These are phyloP conservation scores for Dioscorea zingiberensis DNA, from an alignment of 106 monocot species.

Conservation along the genomic window DNA sequence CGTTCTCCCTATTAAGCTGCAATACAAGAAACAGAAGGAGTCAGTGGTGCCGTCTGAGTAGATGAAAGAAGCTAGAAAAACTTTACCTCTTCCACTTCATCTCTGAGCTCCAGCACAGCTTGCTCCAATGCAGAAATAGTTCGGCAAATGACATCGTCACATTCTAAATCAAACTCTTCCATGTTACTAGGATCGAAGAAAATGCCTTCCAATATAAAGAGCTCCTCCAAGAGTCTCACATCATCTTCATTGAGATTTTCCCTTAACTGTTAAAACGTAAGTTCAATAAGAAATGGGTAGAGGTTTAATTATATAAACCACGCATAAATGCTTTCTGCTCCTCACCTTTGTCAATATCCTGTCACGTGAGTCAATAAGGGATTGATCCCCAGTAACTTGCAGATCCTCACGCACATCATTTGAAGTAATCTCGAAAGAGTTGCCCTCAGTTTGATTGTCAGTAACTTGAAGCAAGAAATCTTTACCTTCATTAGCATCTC, in stretches of 20 bases:
- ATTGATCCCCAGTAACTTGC: neutral
- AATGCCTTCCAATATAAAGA: slow-evolving; percentile 42
- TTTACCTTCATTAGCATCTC: slow-evolving; percentile 6
- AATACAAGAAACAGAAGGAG: neutral
- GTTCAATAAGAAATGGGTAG: neutral
- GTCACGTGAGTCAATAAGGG: neutral
- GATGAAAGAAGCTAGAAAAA: neutral
- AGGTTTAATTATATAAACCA: neutral
- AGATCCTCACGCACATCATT: slow-evolving; percentile 25
- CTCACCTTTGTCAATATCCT: neutral
- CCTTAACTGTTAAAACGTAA: slow-evolving; percentile 25
- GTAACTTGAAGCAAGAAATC: neutral
- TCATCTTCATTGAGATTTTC: slow-evolving; percentile 31
- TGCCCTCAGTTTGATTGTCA: neutral
- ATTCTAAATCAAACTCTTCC: slow-evolving; percentile 29
- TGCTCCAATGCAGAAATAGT: slow-evolving; percentile 32
- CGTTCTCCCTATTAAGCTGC: slow-evolving; percentile 26
- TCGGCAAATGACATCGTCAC: slow-evolving; percentile 14
- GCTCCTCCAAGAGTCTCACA: slow-evolving; percentile 41
- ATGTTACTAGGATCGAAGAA: slow-evolving; percentile 24
- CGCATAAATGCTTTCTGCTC: neutral
- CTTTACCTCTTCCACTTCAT: slow-evolving; percentile 29
- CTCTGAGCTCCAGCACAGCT: slow-evolving; percentile 38
- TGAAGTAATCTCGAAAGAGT: slow-evolving; percentile 23
- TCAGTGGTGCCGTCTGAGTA: neutral